phyloP scores from a whole-genome alignment of 2,329 filamentous ascomycete species.

The Coniochaeta hoffmannii region DNA sequence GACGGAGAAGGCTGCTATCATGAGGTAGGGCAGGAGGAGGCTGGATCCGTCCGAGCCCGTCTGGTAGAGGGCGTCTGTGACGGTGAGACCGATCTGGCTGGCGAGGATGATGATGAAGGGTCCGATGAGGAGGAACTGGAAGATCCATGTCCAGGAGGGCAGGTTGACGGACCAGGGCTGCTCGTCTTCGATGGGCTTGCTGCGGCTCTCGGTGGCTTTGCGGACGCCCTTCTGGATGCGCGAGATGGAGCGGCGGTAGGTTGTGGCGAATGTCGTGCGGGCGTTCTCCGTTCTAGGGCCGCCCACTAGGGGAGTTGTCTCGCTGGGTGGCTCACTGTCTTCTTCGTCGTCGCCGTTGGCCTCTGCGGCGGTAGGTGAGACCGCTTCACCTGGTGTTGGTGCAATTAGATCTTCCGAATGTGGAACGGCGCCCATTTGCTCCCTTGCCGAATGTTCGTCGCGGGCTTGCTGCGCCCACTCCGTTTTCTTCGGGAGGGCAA shows the following conservation, averaged over 20 bases:
- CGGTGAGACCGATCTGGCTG: conserved; percentile 66
- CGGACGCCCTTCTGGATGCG: conserved; percentile 17
- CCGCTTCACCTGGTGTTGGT: conserved; percentile 29
- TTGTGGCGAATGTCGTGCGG: conserved; percentile 46
- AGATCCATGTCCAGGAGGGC: conserved; percentile 77
- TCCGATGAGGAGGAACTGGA: conserved; percentile 75
- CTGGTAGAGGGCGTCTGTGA: conserved; percentile 67
- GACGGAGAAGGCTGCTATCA: conserved; percentile 60
- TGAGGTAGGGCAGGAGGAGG: conserved; percentile 63
- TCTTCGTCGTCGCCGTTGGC: conserved; percentile 25
- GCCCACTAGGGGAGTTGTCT: conserved; percentile 43
- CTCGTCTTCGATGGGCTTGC: conserved; percentile 57
- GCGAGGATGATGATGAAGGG: conserved; percentile 72
- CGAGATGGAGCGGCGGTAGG: conserved; percentile 43
- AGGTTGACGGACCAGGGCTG: conserved; percentile 79
- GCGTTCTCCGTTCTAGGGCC: conserved; percentile 20
- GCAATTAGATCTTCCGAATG: conserved; percentile 24
- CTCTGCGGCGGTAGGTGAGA: conserved; percentile 12
- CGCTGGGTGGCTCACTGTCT: conserved; percentile 34
- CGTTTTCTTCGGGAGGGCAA: conserved; percentile 65
- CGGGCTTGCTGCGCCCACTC: conserved; percentile 56
- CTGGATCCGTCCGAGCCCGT: conserved; percentile 78
- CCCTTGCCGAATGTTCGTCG: conserved; percentile 37
- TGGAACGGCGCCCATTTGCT: conserved; percentile 18
- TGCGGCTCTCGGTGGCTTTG: conserved; percentile 13